Base-by-base conservation (phyloP, 306 rosid genomes). In the Oxytropis ochrocephala region DNA sequence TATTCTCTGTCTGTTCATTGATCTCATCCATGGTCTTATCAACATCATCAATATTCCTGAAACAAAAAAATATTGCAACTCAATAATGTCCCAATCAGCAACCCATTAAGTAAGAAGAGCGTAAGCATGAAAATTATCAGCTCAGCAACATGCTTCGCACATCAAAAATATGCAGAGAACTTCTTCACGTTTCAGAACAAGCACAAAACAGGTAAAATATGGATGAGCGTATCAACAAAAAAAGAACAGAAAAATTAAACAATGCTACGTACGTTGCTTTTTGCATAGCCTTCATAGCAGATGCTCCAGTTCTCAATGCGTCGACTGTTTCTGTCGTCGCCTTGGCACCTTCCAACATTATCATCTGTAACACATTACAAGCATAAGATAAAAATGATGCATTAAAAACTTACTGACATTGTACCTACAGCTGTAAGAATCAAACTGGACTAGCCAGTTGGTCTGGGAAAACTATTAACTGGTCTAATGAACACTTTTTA, bases 21-120 rank as follows among this genome's bases (percentile, higher is more conserved):
- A 94, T 94, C 85, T 94, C 99, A 66, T 94, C 99, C 99, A 94
- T 94, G 47, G 97, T 94, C 81, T 91, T 94, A 77, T 94, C 99
- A 64, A 94, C 99, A 59, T 94, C 99, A 82, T 94, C 97, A 38
- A 94, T 89, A 64, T 91, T 94, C 82, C 99, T 94, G 87, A 35
- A 56, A n/a, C n/a, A 24, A 50, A 55, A 60, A 48, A 38, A 68
- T 11, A 76, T 68, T 54, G 49, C 39, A 65, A 72, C 10, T 30
- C 63, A 73, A 67, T 2, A 64, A 41, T 64, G 59, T 44, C 63
- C 56, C 24, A 47, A 52, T 46, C 62, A 69, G 52, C 36, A 56
- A 44, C 11, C 38, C 8, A 67, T 50, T 33, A 51, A 72, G 8
- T 10, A 50, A 39, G 63, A 41, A 4, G 53, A 13, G 39, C 44